phyloP scores from a whole-genome alignment of 2,329 filamentous ascomycete genomes.

The Salinomyces thailandicus region DNA sequence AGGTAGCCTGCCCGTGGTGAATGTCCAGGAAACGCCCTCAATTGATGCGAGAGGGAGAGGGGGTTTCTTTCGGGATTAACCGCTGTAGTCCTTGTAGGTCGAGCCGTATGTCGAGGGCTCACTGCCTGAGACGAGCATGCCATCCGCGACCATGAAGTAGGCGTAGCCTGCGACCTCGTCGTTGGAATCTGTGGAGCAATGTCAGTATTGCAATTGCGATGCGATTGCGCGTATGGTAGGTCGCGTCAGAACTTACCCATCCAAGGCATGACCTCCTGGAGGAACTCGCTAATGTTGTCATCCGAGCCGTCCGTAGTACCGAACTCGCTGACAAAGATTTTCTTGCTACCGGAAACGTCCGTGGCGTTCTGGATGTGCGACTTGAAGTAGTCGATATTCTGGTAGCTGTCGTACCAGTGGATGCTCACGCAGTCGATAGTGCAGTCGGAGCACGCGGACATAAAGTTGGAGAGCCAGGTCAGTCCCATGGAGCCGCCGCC shows the following conservation, averaged over 20 bases:
- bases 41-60: too few species aligned
- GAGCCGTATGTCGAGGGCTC: constrained; percentile 20
- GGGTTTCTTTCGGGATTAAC: too few species aligned
- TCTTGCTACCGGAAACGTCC: constrained; percentile 25
- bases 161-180: constrained; percentile 26
- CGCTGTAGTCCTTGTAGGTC: constrained; percentile 17
- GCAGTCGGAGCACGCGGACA: constrained; percentile 45
- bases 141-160: constrained; percentile 28
- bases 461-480: constrained; percentile 45
- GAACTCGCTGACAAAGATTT: constrained; percentile 58
- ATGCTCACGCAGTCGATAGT: constrained; percentile 50
- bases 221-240: too few species aligned
- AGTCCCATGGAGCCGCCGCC: constrained; percentile 42
- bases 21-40: too few species aligned
- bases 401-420: constrained; percentile 51
- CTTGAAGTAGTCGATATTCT: constrained; percentile 44
- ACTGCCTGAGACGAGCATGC: constrained; percentile 24
- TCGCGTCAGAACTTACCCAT: constrained; percentile 24
- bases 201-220: too few species aligned
- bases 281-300: constrained; percentile 37
- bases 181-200: constrained; percentile 2
- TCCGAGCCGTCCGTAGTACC: constrained; percentile 39
- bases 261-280: constrained; percentile 39
- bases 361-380: constrained; percentile 40
- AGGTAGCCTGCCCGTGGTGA: too few species aligned